These are phyloP conservation scores for Papiliotrema flavescens DNA, from an alignment of 1,284 basidiomycete genomes.

Conservation along the genomic window DNA sequence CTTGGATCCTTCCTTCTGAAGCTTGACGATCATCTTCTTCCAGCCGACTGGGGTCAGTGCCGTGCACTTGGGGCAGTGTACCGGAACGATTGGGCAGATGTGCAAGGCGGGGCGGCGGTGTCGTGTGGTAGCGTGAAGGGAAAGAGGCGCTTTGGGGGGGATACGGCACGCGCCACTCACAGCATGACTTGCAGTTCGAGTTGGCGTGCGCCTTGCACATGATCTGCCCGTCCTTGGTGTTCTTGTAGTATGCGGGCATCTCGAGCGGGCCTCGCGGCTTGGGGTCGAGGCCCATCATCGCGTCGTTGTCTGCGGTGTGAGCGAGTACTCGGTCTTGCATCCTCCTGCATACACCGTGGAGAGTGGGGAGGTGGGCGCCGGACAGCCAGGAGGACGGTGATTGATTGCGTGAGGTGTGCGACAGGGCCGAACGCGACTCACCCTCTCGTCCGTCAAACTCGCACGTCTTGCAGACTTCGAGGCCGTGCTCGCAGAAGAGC, in stretches of 20 bases:
- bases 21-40: constrained; percentile 50
- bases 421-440: too few species aligned
- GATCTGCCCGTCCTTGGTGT: constrained; percentile 45
- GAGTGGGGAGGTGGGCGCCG: too few species aligned
- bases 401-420: too few species aligned
- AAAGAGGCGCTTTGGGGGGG: not conserved
- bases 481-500: constrained; percentile 50
- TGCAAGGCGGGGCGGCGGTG: not conserved
- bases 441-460: constrained; percentile 45
- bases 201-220: constrained; percentile 49
- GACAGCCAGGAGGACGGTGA: too few species aligned
- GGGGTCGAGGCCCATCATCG: constrained; percentile 46
- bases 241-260: constrained; percentile 43
- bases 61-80: not conserved
- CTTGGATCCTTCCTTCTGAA: constrained; percentile 47
- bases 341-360: too few species aligned
- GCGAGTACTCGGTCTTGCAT: not conserved
- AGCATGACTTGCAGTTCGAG: constrained; percentile 47
- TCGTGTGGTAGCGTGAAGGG: not conserved
- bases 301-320: constrained; percentile 43
- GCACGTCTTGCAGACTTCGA: constrained; percentile 47
- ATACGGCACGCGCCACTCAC: constrained; percentile 25
- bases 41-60: constrained; percentile 38
- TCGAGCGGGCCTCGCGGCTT: constrained; percentile 40
- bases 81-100: too few species aligned